Conservation (phyloP, 192 early-diverging fungal genomes). For the Coemansia sp. region DNA sequence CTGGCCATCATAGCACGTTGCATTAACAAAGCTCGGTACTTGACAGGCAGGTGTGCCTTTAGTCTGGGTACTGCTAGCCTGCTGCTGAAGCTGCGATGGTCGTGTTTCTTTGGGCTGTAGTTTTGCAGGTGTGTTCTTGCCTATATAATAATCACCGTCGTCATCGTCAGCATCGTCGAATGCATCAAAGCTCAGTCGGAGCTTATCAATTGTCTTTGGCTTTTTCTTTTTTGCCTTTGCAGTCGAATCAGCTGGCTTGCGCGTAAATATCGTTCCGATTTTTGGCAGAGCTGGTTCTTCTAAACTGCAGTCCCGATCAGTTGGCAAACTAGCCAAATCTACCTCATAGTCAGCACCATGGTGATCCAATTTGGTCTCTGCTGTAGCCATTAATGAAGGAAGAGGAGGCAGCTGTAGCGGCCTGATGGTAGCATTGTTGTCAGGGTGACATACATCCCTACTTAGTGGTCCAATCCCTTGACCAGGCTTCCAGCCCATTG, state of each 20-base stretch:
- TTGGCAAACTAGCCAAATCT: conserved; percentile 9
- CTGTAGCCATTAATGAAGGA: neutral
- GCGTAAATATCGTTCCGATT: conserved; percentile 30
- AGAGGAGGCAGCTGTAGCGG: too few relatives aligned
- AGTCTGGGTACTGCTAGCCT: neutral
- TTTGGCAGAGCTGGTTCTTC: conserved; percentile 4
- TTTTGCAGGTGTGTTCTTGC: neutral
- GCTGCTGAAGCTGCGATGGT: neutral
- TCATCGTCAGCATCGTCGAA: conserved; percentile 22
- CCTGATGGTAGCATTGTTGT: neutral
- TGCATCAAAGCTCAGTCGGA: conserved; percentile 35
- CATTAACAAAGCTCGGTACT: neutral
- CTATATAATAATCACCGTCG: too few relatives aligned
- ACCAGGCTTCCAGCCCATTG: conserved; percentile 88
- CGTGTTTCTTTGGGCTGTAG: conserved; percentile 3
- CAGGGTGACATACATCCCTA: conserved; percentile 4
- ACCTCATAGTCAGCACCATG: conserved; percentile 40
- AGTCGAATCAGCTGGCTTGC: neutral
- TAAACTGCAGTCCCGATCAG: neutral
- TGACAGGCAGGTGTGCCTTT: neutral
- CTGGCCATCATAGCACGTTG: conserved; percentile 16
- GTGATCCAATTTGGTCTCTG: neutral
- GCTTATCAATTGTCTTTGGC: conserved; percentile 7
- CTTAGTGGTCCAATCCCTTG: conserved; percentile 75
- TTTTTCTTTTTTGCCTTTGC: conserved; percentile 4